Evolutionary conservation across 2,329 filamentous ascomycete species (phyloP), one percentile per base, ranked within the genome.

Genomic region (Hansfordia pulvinata): DNA sequence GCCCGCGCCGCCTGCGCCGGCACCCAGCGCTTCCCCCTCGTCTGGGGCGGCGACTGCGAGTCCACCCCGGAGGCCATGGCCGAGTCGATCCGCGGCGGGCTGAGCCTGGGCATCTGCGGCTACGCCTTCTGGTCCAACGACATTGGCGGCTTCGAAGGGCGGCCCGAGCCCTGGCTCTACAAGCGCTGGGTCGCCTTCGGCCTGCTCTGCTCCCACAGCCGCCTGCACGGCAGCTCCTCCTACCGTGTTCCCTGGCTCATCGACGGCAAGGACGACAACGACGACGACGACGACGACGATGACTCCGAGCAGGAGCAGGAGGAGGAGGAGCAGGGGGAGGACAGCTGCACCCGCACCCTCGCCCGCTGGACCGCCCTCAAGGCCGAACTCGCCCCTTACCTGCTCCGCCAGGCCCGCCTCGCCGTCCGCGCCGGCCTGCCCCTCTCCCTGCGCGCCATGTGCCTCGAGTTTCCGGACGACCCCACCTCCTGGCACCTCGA

Each of bases 161-260:
- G 52, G 4, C 76, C 77, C 4, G 63, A 60, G 3, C 72, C 69
- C 0, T 74, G 70, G 55, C 67, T 83, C 39, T 83, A 83, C 52
- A 83, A 82, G 53, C 69, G 77, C 25, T 83, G 77, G 77, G 75
- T 82, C 5, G 75, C 75, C n/a, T 80, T 82, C 47, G 77, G 77
- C 0, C 59, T 82, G 2, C 52, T 83, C 20, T 80, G 74, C 37
- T 70, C 68, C 8, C 77, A 83, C 47, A 78, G 72, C 19, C 64
- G 76, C 10, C 60, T 83, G 8, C 77, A 83, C 44, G 77, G 77
- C 3, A 76, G 69, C 26, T 67, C 60, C 33, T 76, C 70, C 4
- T 83, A 80, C 52, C 72, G 77, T 11, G 76, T 82, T n/a, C 77
- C 77, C 3, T 83, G 77, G 77, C 64, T 69, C 22, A 71, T 81